phyloP scores from a whole-genome alignment of 768 basidiomycete species.

The Hygrophorus russula region DNA sequence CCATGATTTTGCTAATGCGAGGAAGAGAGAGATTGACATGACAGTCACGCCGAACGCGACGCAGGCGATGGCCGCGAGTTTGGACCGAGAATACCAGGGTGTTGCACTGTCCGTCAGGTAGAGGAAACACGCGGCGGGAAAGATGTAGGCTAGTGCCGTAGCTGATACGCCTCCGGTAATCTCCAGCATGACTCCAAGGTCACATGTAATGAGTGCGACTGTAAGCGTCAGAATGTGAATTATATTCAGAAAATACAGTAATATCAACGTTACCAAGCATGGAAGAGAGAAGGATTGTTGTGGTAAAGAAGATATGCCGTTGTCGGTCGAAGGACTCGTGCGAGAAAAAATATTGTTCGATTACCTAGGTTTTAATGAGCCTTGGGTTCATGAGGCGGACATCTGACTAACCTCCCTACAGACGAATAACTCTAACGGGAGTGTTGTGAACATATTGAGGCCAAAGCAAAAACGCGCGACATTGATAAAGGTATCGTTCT shows the following conservation, averaged over 20 bases:
- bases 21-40: constrained; percentile 64
- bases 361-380: constrained; percentile 41
- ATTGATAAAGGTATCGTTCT: constrained; percentile 87
- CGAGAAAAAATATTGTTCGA: constrained; percentile 94
- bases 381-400: not conserved
- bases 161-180: constrained; percentile 96
- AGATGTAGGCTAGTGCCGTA: constrained; percentile 87
- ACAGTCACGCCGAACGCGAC: constrained; percentile 65
- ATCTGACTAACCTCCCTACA: constrained; percentile 70
- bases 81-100: constrained; percentile 60
- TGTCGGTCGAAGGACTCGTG: constrained; percentile 73
- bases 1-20: constrained; percentile 75
- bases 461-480: constrained; percentile 91
- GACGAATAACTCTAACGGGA: constrained; percentile 93
- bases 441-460: constrained; percentile 95
- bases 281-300: constrained; percentile 66
- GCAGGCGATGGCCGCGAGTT: constrained; percentile 68
- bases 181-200: constrained; percentile 96
- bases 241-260: not conserved
- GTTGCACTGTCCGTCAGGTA: constrained; percentile 47
- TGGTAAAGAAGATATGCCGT: constrained; percentile 87
- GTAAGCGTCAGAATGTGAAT: constrained; percentile 2
- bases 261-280: constrained; percentile 55
- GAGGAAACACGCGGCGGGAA: constrained; percentile 79
- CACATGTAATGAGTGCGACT: constrained; percentile 91